Evolutionary conservation across 441 rosid genomes (phyloP), one percentile per base, ranked within the genome.

Genomic region (Isatis lusitanica): DNA sequence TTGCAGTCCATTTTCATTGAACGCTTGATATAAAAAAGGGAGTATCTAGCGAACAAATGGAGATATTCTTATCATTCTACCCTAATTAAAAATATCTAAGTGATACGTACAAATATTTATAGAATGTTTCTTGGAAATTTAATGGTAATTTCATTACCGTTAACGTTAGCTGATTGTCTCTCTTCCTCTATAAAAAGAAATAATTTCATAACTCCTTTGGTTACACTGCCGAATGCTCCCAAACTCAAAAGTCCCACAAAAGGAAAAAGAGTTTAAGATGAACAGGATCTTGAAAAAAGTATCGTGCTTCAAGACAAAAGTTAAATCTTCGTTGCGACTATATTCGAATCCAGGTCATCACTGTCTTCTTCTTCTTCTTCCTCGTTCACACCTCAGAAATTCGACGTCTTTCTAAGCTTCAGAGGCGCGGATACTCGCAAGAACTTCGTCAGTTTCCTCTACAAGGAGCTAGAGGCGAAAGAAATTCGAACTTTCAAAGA

Each of bases 401-500:
- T 51, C 70, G 92, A 89, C 68, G 89, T 86, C 67, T 89, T 89
- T 69, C 66, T 87, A 30, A 89, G 90, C 63, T 89, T 83, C 73
- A 77, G 88, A 30, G 90, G 89, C 18, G 62, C 39, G 8, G 92
- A 89, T 73, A 82, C 88, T 5, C 84, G 92, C 73, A 17, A 4
- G 1, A 55, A 52, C 74, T 62, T 89, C 78, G 47, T 78, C 33
- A 39, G 57, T 7, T 76, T 74, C 1, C 87, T 89, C 60, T 78
- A 66, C 74, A 47, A 46, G 2, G 72, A 74, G 0, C 52, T 89
- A 28, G 5, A 17, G 0, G 5, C 61, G 1, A 59, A 63, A 15
- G 80, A 80, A 0, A 75, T 85, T 16, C 82, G 83, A 6, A 68
- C 81, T 13, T 87, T 87, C 69, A 82, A 70, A 35, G 91, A 83